These are phyloP conservation scores for Sclerotinia trifoliorum DNA, from an alignment of 2,329 filamentous ascomycete genomes.

Conservation along the genomic window DNA sequence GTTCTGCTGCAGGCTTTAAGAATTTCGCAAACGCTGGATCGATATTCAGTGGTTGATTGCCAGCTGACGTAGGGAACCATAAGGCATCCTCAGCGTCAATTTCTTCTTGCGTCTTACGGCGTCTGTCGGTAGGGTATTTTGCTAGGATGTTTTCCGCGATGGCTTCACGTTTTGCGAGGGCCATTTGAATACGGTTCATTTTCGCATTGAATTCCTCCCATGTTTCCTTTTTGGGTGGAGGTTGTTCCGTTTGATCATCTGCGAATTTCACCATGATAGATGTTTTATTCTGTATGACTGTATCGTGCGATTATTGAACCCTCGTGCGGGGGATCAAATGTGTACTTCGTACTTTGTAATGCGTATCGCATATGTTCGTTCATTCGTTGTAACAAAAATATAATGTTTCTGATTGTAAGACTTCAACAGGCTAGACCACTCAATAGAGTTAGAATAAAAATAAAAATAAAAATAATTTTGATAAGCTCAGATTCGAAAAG, in stretches of 20 bases:
- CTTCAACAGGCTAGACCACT: not conserved
- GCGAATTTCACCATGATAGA: slow-evolving; percentile 16
- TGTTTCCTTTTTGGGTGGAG: slow-evolving; percentile 30
- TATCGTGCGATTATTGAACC: slow-evolving; percentile 4
- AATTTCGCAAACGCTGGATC: slow-evolving; percentile 36
- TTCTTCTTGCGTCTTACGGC: slow-evolving; percentile 37
- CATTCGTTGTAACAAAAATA: not conserved
- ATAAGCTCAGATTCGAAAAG: slow-evolving; percentile 1
- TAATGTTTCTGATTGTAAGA: not conserved
- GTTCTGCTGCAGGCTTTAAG: slow-evolving; percentile 35
- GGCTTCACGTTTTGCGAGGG: slow-evolving; percentile 38
- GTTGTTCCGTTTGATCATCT: slow-evolving; percentile 27
- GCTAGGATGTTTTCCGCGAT: slow-evolving; percentile 31
- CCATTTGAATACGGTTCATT: slow-evolving; percentile 38
- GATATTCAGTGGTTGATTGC: slow-evolving; percentile 39
- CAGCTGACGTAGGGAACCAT: slow-evolving; percentile 36
- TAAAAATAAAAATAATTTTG: slow-evolving; percentile 10
- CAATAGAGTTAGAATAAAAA: not conserved
- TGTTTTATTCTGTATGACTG: not conserved
- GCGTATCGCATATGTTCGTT: slow-evolving; percentile 5
- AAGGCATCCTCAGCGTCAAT: slow-evolving; percentile 39
- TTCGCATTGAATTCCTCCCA: slow-evolving; percentile 37
- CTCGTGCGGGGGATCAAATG: slow-evolving; percentile 12
- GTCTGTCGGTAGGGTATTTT: slow-evolving; percentile 37
- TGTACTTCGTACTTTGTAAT: not conserved